A percentile compares a stretch with the other conserved stretches of the same genome.
These are phyloP conservation scores for Aspergillus ibericus DNA, from an alignment of 2,329 filamentous ascomycete species.

Conservation along the genomic window DNA sequence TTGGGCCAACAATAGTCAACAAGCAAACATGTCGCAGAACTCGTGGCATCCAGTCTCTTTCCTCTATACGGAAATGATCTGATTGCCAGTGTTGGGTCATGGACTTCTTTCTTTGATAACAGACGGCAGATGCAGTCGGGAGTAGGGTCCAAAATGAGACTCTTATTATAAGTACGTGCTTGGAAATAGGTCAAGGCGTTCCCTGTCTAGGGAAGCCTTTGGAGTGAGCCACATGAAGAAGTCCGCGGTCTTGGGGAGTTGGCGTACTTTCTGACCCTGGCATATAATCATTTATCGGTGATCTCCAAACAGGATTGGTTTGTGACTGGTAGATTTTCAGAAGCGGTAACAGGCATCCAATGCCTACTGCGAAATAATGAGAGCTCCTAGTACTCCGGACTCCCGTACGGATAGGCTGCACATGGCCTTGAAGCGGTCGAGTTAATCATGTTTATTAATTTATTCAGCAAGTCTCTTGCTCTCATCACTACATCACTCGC, in stretches of 20 bases:
- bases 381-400: neutral
- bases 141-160: neutral
- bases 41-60: neutral
- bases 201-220: neutral
- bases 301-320: neutral
- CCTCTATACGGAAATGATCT: neutral
- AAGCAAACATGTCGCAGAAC: neutral
- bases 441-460: neutral
- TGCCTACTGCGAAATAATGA: neutral
- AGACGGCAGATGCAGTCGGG: neutral
- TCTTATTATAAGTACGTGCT: neutral
- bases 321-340: constrained; percentile 7
- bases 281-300: neutral
- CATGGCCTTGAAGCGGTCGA: neutral
- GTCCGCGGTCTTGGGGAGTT: neutral
- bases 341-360: neutral
- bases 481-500: neutral
- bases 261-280: constrained; percentile 1
- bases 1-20: neutral
- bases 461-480: neutral
- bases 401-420: neutral
- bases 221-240: neutral
- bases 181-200: neutral
- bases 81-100: neutral
- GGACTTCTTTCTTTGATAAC: neutral